Evolutionary conservation across 2,329 filamentous ascomycete genomes (phyloP).

Genomic region (Calonectria pteridis): DNA sequence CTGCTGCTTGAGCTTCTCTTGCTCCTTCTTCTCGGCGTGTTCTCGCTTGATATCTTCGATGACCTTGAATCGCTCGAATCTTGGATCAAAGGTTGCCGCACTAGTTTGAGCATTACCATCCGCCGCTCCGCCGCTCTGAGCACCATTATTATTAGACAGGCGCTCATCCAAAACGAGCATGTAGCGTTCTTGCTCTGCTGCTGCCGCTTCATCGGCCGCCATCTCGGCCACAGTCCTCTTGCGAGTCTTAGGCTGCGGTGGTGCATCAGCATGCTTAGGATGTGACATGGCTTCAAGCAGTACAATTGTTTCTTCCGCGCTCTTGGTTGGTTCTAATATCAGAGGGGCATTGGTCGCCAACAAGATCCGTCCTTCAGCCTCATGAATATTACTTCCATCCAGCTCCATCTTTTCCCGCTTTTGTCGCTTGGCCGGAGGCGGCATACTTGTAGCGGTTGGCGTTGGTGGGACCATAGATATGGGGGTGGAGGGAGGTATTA

Average conservation of each 20-base stretch:
- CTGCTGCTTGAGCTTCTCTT: conserved; percentile 78
- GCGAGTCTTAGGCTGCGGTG: conserved; percentile 87
- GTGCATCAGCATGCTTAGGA: conserved; percentile 80
- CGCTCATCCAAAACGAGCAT: conserved; percentile 95
- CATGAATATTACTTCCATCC: conserved; percentile 78
- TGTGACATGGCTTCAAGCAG: conserved; percentile 80
- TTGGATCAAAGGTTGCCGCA: conserved; percentile 81
- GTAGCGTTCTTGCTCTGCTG: conserved; percentile 88
- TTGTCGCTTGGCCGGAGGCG: conserved; percentile 73
- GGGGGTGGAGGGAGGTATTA: conserved; percentile 76
- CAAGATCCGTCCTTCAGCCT: conserved; percentile 82
- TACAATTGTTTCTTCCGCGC: conserved; percentile 74
- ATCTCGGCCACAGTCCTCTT: conserved; percentile 96
- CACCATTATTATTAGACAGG: conserved; percentile 70
- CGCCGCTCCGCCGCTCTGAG: conserved; percentile 68
- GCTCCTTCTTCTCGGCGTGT: conserved; percentile 81
- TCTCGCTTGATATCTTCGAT: conserved; percentile 86
- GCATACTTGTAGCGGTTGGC: conserved; percentile 70
- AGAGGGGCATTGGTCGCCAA: conserved; percentile 80
- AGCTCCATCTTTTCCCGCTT: conserved; percentile 82
- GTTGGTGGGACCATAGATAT: conserved; percentile 70
- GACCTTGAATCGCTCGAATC: conserved; percentile 92
- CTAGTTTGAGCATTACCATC: conserved; percentile 81
- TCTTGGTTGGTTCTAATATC: conserved; percentile 81
- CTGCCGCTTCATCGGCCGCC: conserved; percentile 92